Evolutionary conservation across 164 flowering plant genomes (phyloP).

Genomic region (Chimonanthus salicifolius): DNA sequence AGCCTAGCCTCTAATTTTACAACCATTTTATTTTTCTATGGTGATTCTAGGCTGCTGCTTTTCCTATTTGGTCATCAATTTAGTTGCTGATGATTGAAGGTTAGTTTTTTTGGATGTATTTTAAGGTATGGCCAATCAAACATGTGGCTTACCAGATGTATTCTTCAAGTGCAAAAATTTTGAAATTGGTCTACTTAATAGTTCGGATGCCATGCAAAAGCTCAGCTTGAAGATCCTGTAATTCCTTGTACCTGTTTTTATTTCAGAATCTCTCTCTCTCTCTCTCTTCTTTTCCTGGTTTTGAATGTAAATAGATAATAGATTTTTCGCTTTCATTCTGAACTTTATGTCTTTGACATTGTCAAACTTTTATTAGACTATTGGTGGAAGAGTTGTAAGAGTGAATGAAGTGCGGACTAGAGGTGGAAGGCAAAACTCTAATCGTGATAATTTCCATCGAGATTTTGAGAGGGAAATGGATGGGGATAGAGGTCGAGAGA

Average conservation of each 20-base stretch:
- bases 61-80: too few species aligned
- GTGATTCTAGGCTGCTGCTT: background rate
- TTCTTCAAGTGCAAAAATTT: background rate
- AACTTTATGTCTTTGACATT: conserved; percentile 18
- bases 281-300: background rate
- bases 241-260: background rate
- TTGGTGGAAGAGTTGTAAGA: conserved; percentile 72
- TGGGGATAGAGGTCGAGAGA: conserved; percentile 40
- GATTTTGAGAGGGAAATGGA: conserved; percentile 36
- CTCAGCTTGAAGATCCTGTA: background rate
- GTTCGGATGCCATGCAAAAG: background rate
- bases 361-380: conserved; percentile 39
- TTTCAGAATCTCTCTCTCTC: too few species aligned
- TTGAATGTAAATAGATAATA: background rate
- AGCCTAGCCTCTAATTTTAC: too few species aligned
- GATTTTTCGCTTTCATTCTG: background rate
- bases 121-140: background rate
- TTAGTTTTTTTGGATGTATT: background rate
- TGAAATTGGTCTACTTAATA: background rate
- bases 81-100: background rate
- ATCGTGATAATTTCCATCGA: conserved; percentile 40
- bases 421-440: conserved; percentile 46
- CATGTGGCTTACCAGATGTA: background rate
- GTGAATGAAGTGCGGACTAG: conserved; percentile 79
- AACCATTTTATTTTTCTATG: background rate